Base-by-base conservation (phyloP, 768 basidiomycete genomes). In the Tricholoma hemisulphureum region DNA sequence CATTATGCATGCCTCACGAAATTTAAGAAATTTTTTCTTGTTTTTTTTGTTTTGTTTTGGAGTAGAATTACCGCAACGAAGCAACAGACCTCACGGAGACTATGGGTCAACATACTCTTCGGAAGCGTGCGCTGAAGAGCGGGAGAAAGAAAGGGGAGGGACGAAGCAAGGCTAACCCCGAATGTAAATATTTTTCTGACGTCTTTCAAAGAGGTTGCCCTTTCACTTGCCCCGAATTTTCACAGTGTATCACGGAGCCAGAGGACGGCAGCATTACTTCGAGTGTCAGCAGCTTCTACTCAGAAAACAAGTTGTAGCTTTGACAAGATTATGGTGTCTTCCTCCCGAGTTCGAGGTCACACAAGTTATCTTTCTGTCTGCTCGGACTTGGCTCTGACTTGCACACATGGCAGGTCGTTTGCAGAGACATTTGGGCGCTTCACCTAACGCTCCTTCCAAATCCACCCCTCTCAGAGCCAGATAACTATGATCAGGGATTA, bases 231-330 rank as follows among this genome's bases (percentile, higher is more conserved):
- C 26, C 51, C 57, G 52, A 20, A 5, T 23, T 14, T 28, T 11
- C 29, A 4, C 65, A 97, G 95, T 93, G 43, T 95, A 93, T 65
- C 88, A 93, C 63, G 94, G 93, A 6, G 80, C 84, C 14, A 81
- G 88, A 57, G 91, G 86, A 13, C 81, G 86, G 35, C 93, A 82
- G 67, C 85, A 89, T 57, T 92, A 91, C 63, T 89, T 92, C 59
- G 88, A 95, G 61, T 91, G 89, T 64, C 77, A 92, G 32, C 95
- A 97, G 70, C 73, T 93, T 1, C 74, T 97, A 54, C 75, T 96
- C 10, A 80, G 94, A 29, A 83, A 86, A 63, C 94, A 97, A 70
- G 74, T 94, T 11, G 75, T 73, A 6, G 79, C 80, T n/a, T 70
- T 94, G 57, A 79, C 68, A 4, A 65, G 66, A 11, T 62, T 84